These are phyloP conservation scores for Phytopythium litorale DNA, from an alignment of 352 stramenopile species.

Conservation along the genomic window DNA sequence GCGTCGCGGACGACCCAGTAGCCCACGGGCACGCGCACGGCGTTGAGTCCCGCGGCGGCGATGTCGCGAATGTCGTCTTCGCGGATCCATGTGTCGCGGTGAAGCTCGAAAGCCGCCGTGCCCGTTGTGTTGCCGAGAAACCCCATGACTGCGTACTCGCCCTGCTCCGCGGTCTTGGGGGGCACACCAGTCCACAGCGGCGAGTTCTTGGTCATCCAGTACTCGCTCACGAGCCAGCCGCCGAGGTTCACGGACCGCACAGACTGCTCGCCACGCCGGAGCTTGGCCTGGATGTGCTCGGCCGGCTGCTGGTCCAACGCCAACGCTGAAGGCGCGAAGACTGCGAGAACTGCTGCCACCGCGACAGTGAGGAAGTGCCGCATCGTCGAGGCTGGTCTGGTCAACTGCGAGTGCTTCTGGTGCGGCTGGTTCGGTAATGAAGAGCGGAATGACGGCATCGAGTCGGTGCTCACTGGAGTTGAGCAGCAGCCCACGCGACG, in stretches of 20 bases:
- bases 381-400: not conserved
- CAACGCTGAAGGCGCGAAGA: not conserved
- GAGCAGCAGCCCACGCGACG: constrained; percentile 13
- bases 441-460: constrained; percentile 22
- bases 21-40: constrained; percentile 28
- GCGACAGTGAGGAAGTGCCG: not conserved
- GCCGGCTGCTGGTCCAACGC: constrained; percentile 8
- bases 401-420: not conserved
- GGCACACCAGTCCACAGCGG: constrained; percentile 13
- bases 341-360: not conserved
- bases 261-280: constrained; percentile 17
- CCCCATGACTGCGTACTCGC: constrained; percentile 26
- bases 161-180: constrained; percentile 3
- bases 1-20: constrained; percentile 24
- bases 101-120: constrained; percentile 15
- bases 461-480: no score
- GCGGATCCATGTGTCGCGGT: constrained; percentile 25
- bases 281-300: constrained; percentile 22
- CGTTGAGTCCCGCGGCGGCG: constrained; percentile 20
- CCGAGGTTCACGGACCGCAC: constrained; percentile 26
- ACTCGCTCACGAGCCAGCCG: constrained; percentile 24
- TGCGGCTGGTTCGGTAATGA: not conserved
- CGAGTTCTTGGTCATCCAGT: constrained; percentile 21
- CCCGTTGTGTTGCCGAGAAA: constrained; percentile 15
- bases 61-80: constrained; percentile 25